phyloP scores from a whole-genome alignment of 2,329 filamentous ascomycete species.

The Furcasterigmium furcatum region DNA sequence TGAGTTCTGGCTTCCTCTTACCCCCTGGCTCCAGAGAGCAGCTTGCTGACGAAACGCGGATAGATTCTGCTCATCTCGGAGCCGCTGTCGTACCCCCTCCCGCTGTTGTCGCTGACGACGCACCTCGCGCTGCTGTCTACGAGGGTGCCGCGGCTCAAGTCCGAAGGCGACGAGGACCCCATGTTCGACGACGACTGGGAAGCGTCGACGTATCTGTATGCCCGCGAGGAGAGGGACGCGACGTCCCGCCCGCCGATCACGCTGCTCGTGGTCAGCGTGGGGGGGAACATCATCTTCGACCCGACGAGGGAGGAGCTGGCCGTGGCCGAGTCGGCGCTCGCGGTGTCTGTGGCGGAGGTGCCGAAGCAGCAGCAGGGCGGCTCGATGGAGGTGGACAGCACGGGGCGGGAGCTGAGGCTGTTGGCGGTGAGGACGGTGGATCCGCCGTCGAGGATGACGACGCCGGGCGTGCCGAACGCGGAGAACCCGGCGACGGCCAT shows the following conservation, averaged over 20 bases:
- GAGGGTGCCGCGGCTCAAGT: constrained; percentile 78
- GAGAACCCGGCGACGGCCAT: constrained; percentile 53
- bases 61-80: constrained; percentile 92
- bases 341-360: constrained; percentile 69
- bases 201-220: constrained; percentile 74
- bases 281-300: constrained; percentile 90
- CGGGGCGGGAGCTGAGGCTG: constrained; percentile 48
- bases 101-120: constrained; percentile 86
- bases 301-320: constrained; percentile 87
- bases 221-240: constrained; percentile 34
- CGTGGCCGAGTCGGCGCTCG: constrained; percentile 85
- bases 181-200: constrained; percentile 99
- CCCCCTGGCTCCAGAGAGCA: neutral
- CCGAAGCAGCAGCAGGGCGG: constrained; percentile 5
- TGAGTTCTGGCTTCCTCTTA: constrained; percentile 39
- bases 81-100: constrained; percentile 87
- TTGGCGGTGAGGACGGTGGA: constrained; percentile 71
- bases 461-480: constrained; percentile 65
- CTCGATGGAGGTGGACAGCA: constrained; percentile 34
- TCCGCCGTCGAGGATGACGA: constrained; percentile 69
- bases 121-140: constrained; percentile 91
- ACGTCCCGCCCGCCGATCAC: constrained; percentile 74
- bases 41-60: neutral
- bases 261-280: constrained; percentile 82
- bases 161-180: constrained; percentile 90